Conservation (phyloP, 495 filamentous ascomycete genomes). For the Durotheca rogersii region DNA sequence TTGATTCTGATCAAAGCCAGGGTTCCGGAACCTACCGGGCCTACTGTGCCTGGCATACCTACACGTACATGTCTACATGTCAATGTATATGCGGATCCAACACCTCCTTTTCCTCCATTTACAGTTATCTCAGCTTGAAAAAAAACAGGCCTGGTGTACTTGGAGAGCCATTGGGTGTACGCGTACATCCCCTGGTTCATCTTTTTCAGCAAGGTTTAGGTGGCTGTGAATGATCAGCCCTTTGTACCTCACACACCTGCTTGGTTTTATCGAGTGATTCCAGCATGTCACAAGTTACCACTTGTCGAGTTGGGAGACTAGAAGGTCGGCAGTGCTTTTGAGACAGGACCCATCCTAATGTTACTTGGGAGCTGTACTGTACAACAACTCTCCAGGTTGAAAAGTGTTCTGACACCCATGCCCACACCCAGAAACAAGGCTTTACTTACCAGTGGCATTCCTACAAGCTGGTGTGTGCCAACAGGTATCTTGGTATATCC, state of each 20-base stretch:
- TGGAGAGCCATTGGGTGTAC: slow-evolving; percentile 15
- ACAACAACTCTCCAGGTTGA: no score
- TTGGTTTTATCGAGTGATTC: not conserved
- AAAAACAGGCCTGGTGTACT: slow-evolving; percentile 16
- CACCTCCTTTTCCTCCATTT: slow-evolving; percentile 24
- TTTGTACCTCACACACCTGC: slow-evolving; percentile 10
- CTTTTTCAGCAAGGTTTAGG: slow-evolving; percentile 13
- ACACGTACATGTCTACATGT: slow-evolving; percentile 13
- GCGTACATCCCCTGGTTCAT: slow-evolving; percentile 15
- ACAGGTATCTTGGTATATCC: no score
- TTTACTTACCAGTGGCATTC: no score
- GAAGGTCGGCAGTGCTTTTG: slow-evolving; percentile 9
- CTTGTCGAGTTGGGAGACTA: not conserved
- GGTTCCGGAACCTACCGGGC: slow-evolving; percentile 15
- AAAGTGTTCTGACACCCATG: no score
- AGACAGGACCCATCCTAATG: slow-evolving; percentile 9
- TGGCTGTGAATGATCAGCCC: slow-evolving; percentile 6
- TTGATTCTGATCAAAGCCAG: slow-evolving; percentile 11
- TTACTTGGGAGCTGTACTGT: not conserved
- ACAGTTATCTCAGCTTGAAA: slow-evolving; percentile 7
- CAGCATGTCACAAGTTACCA: slow-evolving; percentile 1
- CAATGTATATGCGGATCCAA: slow-evolving; percentile 9
- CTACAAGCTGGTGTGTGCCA: no score
- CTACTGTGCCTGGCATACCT: slow-evolving; percentile 18
- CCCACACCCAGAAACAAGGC: no score